Base-by-base conservation (phyloP, 192 early-diverging fungal species). In the Coemansia sp. region DNA sequence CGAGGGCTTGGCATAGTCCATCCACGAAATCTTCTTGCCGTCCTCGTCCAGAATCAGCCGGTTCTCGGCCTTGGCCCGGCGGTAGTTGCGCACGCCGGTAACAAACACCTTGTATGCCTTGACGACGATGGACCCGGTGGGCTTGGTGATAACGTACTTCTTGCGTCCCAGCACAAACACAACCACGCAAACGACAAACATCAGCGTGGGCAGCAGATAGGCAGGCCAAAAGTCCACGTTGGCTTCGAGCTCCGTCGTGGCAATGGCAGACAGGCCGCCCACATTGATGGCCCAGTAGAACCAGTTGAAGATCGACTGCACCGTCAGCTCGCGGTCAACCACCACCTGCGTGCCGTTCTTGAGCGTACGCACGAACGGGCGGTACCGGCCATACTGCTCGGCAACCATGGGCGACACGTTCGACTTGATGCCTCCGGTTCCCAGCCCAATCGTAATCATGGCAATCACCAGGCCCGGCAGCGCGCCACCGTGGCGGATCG, bases 271-370 rank as follows among this genome's bases (percentile, higher is more conserved):
- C 70, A 86, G 70, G 40, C 70, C 72, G 41, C 84, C 84, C 55
- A 86, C 75, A 62, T 86, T 86, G 57, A 86, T 82, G 26, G 82
- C 58, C 82, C 81, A 83, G 72, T 93, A 93, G 71, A 93, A 93
- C 84, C 83, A 88, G 69, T 86, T 87, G 71, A 91, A 93, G 42
- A 93, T 86, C 14, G 79, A 82, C 75, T 92, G 87, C 31, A 87
- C 64, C 1, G 90, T 90, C 48, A 86, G 74, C 60, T 78, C 73
- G 42, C 86, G 85, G 59, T 85, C 81, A 7, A 89, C 81, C 31
- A 89, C 78, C 10, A 88, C 87, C 67, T 78, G 60, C 14, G 53
- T 60, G 8, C 86, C 87, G 26, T 61, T 81, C 50, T 80, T 78
- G 16, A 80, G 72, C 31, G 58, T 82, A 44, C 72, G 83, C 55